These are phyloP conservation scores for Parmales sp. DNA, from an alignment of 108 stramenopile genomes.

Conservation along the genomic window DNA sequence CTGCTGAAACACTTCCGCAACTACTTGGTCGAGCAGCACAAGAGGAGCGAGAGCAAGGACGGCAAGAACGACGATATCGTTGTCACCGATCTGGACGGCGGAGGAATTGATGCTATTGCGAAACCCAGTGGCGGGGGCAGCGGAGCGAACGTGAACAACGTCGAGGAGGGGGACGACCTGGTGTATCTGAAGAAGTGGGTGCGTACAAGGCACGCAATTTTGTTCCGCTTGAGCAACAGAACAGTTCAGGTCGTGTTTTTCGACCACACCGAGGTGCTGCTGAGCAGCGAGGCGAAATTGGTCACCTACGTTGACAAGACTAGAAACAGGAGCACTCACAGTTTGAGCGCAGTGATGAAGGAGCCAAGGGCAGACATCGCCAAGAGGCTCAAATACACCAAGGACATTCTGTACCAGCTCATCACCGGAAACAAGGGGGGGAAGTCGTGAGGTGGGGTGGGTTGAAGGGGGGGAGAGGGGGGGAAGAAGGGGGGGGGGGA, in stretches of 20 bases:
- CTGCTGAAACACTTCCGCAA: slow-evolving; percentile 90
- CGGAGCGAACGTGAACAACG: not conserved
- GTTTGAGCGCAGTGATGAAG: slow-evolving; percentile 51
- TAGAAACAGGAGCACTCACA: slow-evolving; percentile 52
- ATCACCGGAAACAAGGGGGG: slow-evolving; percentile 30
- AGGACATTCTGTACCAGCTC: slow-evolving; percentile 81
- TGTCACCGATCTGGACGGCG: not conserved
- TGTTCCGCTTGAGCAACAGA: slow-evolving; percentile 90
- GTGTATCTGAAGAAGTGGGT: slow-evolving; percentile 95
- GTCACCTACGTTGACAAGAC: slow-evolving; percentile 80
- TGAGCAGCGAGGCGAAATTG: slow-evolving; percentile 67
- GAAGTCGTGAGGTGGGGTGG: not conserved
- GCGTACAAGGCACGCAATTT: slow-evolving; percentile 88
- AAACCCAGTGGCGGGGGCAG: not conserved
- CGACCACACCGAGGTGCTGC: slow-evolving; percentile 79
- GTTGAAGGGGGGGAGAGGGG: not conserved
- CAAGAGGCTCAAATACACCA: slow-evolving; percentile 82
- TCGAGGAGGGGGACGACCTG: slow-evolving; percentile 27
- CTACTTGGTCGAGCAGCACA: slow-evolving; percentile 84
- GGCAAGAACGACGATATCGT: not conserved
- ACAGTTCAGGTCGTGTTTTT: slow-evolving; percentile 92
- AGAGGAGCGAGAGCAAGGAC: slow-evolving; percentile 42
- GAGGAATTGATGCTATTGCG: not conserved
- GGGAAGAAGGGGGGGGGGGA: not conserved
- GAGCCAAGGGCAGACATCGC: slow-evolving; percentile 57